phyloP scores from a whole-genome alignment of 805 yeast species.

The Candida broadrunensis region DNA sequence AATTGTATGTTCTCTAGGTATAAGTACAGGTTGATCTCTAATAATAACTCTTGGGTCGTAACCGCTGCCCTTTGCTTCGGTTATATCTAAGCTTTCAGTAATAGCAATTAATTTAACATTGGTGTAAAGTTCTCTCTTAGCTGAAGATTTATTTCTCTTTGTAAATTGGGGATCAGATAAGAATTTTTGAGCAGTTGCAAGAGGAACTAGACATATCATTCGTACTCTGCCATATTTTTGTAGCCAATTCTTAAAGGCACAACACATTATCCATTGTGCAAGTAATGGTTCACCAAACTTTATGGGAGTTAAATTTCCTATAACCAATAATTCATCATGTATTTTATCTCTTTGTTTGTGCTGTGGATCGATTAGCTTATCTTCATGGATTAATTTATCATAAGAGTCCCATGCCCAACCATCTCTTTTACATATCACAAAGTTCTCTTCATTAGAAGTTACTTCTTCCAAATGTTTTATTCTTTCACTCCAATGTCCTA shows the following conservation, averaged over 20 bases:
- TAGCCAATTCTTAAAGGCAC: constrained; percentile 70
- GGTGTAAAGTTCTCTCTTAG: constrained; percentile 63
- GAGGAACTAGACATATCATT: constrained; percentile 67
- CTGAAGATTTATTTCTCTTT: constrained; percentile 59
- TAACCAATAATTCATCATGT: constrained; percentile 53
- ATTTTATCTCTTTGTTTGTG: constrained; percentile 32
- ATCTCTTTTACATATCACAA: constrained; percentile 35
- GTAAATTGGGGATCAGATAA: constrained; percentile 51
- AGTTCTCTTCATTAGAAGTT: constrained; percentile 28
- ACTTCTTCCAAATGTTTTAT: constrained; percentile 17
- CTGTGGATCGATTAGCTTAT: constrained; percentile 36
- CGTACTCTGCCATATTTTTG: constrained; percentile 68
- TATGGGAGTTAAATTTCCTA: constrained; percentile 54
- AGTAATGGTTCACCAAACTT: constrained; percentile 63
- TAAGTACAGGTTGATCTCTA: constrained; percentile 34
- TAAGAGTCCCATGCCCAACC: constrained; percentile 73
- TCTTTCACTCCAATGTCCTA: constrained; percentile 25
- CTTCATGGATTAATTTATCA: constrained; percentile 42
- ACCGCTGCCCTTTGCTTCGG: constrained; percentile 17
- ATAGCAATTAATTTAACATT: constrained; percentile 57
- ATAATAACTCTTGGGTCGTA: constrained; percentile 35
- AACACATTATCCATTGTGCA: constrained; percentile 72
- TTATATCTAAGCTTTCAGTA: constrained; percentile 15
- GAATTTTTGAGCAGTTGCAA: constrained; percentile 49
- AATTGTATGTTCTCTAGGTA: constrained; percentile 23